Conservation (phyloP, 768 basidiomycete species). For the Russula olivacea region DNA sequence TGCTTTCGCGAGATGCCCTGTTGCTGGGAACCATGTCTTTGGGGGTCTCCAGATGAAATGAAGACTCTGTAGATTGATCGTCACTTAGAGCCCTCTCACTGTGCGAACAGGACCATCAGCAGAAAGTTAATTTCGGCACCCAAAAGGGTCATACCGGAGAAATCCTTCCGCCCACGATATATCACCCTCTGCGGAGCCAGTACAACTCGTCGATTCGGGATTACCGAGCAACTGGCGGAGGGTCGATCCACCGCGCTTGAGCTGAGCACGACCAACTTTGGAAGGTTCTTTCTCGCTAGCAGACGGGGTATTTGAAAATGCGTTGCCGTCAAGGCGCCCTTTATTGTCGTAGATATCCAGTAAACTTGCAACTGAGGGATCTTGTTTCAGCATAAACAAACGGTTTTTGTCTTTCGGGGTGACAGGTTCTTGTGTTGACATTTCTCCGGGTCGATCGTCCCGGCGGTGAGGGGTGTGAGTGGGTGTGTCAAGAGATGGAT, state of each 20-base stretch:
- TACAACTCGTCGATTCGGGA: slow-evolving; percentile 33
- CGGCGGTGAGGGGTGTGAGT: slow-evolving; percentile 27
- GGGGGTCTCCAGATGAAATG: slow-evolving; percentile 49
- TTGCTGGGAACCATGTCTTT: slow-evolving; percentile 38
- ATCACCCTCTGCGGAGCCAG: slow-evolving; percentile 54
- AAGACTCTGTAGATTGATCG: slow-evolving; percentile 40
- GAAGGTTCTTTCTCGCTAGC: slow-evolving; percentile 27
- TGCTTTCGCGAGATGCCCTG: slow-evolving; percentile 23
- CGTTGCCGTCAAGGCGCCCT: slow-evolving; percentile 52
- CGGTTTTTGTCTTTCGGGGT: slow-evolving; percentile 46
- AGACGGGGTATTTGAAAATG: slow-evolving; percentile 59
- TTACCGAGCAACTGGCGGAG: slow-evolving; percentile 66
- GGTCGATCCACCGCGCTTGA: slow-evolving; percentile 61
- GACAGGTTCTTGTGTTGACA: slow-evolving; percentile 34
- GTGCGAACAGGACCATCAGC: slow-evolving; percentile 2
- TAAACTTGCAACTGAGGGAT: slow-evolving; percentile 74
- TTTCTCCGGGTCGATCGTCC: slow-evolving; percentile 25
- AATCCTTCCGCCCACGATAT: slow-evolving; percentile 82
- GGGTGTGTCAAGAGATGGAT: slow-evolving; percentile 35
- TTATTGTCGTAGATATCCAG: slow-evolving; percentile 69
- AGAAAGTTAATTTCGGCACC: not conserved
- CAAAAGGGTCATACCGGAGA: slow-evolving; percentile 42
- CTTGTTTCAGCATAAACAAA: slow-evolving; percentile 55
- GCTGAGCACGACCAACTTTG: slow-evolving; percentile 45
- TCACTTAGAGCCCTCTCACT: slow-evolving; percentile 44